Percentiles rank a stretch among this genome's conserved stretches.
Evolutionary conservation across 192 early-diverging fungal species (phyloP).

Genomic region (Cetraspora pellucida): DNA sequence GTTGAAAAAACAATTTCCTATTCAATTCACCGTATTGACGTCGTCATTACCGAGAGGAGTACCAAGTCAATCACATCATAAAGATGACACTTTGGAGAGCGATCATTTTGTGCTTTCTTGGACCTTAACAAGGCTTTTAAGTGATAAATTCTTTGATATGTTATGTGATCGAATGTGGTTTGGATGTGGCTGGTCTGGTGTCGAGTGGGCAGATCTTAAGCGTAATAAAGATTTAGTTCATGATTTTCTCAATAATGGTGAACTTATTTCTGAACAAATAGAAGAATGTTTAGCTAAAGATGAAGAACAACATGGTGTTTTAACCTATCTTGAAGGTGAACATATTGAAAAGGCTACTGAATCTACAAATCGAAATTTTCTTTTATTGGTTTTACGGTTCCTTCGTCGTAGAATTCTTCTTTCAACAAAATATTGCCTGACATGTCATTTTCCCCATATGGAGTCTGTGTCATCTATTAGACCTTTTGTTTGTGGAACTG

Average conservation of each 20-base stretch:
- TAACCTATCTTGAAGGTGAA: slow-evolving; percentile 35
- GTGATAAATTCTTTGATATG: slow-evolving; percentile 39
- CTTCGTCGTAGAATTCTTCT: slow-evolving; percentile 42
- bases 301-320: slow-evolving; percentile 8
- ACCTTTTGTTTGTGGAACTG: slow-evolving; percentile 48
- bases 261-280: neutral
- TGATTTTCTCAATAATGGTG: slow-evolving; percentile 20
- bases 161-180: slow-evolving; percentile 42
- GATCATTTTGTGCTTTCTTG: slow-evolving; percentile 48
- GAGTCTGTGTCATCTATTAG: slow-evolving; percentile 40
- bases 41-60: slow-evolving; percentile 22
- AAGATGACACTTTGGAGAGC: slow-evolving; percentile 29
- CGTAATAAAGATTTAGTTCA: neutral
- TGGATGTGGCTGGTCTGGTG: slow-evolving; percentile 36
- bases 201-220: slow-evolving; percentile 32
- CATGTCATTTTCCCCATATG: slow-evolving; percentile 42
- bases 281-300: slow-evolving; percentile 31
- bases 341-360: slow-evolving; percentile 9
- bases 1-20: slow-evolving; percentile 27
- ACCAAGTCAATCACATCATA: slow-evolving; percentile 30
- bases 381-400: slow-evolving; percentile 43
- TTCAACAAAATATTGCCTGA: slow-evolving; percentile 45
- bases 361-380: slow-evolving; percentile 40
- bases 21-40: slow-evolving; percentile 30
- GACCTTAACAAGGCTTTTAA: slow-evolving; percentile 43